A percentile compares a stretch with the other conserved stretches of the same genome.
These are phyloP conservation scores for Pseudopyricularia javanii DNA, from an alignment of 2,329 filamentous ascomycete species.

Conservation along the genomic window DNA sequence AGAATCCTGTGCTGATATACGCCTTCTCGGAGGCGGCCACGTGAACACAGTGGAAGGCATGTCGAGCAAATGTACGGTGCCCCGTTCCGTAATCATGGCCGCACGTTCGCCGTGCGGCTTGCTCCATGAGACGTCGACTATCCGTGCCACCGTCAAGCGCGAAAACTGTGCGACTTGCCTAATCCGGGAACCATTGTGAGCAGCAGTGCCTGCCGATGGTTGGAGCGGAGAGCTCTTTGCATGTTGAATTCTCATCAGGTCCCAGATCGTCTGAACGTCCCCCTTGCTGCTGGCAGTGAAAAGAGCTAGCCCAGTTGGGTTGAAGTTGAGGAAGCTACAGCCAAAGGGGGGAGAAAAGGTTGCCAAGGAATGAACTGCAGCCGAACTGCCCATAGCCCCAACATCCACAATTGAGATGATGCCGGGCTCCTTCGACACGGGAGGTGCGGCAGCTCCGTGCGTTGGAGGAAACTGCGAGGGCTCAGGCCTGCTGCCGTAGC, in stretches of 20 bases:
- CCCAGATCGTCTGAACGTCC: constrained; percentile 76
- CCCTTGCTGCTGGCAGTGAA: constrained; percentile 74
- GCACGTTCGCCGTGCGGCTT: constrained; percentile 68
- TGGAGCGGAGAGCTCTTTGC: constrained; percentile 50
- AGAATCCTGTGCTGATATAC: constrained; percentile 26
- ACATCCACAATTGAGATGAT: constrained; percentile 66
- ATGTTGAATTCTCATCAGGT: constrained; percentile 55
- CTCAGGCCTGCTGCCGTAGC: constrained; percentile 33
- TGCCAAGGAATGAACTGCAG: constrained; percentile 48
- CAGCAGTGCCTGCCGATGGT: constrained; percentile 24
- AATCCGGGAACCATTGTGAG: constrained; percentile 47
- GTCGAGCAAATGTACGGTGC: constrained; percentile 89
- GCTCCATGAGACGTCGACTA: constrained; percentile 84
- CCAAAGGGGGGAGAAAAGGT: constrained; percentile 63
- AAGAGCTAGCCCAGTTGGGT: constrained; percentile 59
- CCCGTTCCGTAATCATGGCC: constrained; percentile 83
- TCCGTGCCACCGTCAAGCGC: constrained; percentile 80
- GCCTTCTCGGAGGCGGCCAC: constrained; percentile 66
- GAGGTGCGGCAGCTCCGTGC: constrained; percentile 49
- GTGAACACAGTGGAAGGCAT: constrained; percentile 71
- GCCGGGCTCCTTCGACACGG: constrained; percentile 52
- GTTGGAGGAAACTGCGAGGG: constrained; percentile 59
- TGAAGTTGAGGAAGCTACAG: constrained; percentile 71
- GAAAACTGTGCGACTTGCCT: constrained; percentile 82
- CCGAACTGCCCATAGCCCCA: constrained; percentile 40